Base-by-base conservation (phyloP, 2,329 filamentous ascomycete genomes). In the Metarhizium humberi region DNA sequence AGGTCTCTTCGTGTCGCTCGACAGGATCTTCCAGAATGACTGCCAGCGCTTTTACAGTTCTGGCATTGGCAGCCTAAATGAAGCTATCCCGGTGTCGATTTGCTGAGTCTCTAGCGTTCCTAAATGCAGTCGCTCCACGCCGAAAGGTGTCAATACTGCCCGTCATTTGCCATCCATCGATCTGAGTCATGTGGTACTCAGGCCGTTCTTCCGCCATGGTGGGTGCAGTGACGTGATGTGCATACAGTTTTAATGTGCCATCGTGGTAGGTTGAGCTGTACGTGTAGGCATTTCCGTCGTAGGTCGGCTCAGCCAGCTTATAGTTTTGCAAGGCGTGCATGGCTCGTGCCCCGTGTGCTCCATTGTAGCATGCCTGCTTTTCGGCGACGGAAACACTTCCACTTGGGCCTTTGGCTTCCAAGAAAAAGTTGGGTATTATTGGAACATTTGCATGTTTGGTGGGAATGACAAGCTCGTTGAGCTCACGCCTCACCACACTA, bases 361-460 rank as follows among this genome's bases (percentile, higher is more conserved):
- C 68, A 58, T 73, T 63, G 55, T 72, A 68, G 47, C 57, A 62
- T 50, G 64, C 68, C 54, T 73, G 70, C 43, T 63, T 62, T 46
- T 6, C 58, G 16, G 64, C 66, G 20, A 67, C 67, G 3, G 57
- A 60, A 34, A 30, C 25, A 10, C 49, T 32, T 14, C 66, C 65
- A 57, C 68, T 55, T 5, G 67, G 69, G 1, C 69, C 68, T 56
- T 74, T 75, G 0, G 59, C 66, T 51, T 67, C 66, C 3, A 73
- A 50, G 56, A 74, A 74, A 55, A 72, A 71, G 58, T 75, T 74
- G 6, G 70, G 72, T 16, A 59, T 59, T 2, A 68, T 58, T 2
- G 70, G 71, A 50, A 63, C 59, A 54, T 64, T 58, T 20, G 53
- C 50, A 49, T 66, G 56, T 13, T 62, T 67, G 13, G 69, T 69